phyloP scores from a whole-genome alignment of 768 basidiomycete species.

The Trametes coccinea region DNA sequence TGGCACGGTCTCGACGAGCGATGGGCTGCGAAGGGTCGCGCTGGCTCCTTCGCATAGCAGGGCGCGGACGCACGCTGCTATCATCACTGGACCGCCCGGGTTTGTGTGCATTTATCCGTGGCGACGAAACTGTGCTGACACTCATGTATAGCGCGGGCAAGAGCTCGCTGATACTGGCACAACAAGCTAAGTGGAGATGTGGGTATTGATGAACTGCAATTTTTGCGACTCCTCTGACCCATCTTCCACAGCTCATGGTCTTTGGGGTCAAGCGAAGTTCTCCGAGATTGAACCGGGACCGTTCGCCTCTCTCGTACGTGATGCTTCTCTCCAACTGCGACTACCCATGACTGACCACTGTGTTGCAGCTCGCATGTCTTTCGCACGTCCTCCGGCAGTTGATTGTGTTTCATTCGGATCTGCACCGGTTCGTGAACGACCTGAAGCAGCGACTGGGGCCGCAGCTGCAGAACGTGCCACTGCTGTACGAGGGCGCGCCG shows the following conservation, averaged over 20 bases:
- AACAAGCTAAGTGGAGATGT: constrained; percentile 76
- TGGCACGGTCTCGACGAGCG: constrained; percentile 38
- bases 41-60: constrained; percentile 42
- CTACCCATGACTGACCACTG: constrained; percentile 8
- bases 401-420: constrained; percentile 71
- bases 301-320: constrained; percentile 60
- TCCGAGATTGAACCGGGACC: constrained; percentile 65
- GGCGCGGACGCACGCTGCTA: constrained; percentile 56
- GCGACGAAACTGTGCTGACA: neutral
- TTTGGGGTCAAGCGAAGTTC: constrained; percentile 80
- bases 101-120: constrained; percentile 21
- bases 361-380: constrained; percentile 56
- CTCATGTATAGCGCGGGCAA: constrained; percentile 58
- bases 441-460: constrained; percentile 65
- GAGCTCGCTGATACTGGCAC: constrained; percentile 65
- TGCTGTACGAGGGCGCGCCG: constrained; percentile 70
- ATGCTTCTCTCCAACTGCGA: neutral
- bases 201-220: neutral
- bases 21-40: constrained; percentile 46
- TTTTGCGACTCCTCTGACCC: neutral
- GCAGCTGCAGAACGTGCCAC: constrained; percentile 65
- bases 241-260: constrained; percentile 46
- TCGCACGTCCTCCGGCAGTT: constrained; percentile 73
- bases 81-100: constrained; percentile 68
- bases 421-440: constrained; percentile 62